Base-by-base conservation (phyloP, 768 basidiomycete species). In the Pulveroboletus sp. region DNA sequence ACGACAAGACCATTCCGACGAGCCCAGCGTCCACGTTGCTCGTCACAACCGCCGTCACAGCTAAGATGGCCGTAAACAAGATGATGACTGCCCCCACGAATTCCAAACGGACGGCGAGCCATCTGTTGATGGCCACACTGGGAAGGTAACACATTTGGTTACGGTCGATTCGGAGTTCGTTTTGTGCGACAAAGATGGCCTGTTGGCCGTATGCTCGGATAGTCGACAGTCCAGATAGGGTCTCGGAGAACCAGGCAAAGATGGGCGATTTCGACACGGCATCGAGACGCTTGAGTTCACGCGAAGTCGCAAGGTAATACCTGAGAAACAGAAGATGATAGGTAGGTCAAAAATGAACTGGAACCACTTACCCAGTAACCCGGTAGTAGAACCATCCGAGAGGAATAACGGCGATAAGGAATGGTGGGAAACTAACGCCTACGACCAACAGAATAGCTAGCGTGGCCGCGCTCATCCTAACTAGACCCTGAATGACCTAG, bases 181-280 rank as follows among this genome's bases (percentile, higher is more conserved):
- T 92, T 32, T 79, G 79, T 9, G 76, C 70, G 16, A 78, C 72
- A 62, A 94, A 94, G 10, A 85, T 69, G 0, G 67, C 40, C 60
- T 90, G 82, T 53, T 90, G 89, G 31, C 73, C 67, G 71, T 86
- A 94, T 0, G 90, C 89, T 0, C 90, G 80, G 57, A 94, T 93
- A 3, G 90, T 93, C 1, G 88, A 82, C 32, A 91, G 67, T 6
- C 92, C 92, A 4, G 79, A 76, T 32, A 84, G 69, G 3, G 80
- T 85, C 63, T 90, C 90, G 2, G 86, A 86, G 63, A 90, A 90
- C 84, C 85, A 88, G 0, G 85, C 86, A 65, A 95, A 94, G 50
- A 98, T 91, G 1, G 94, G 94, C 0, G 90, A 91, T 33, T 89
- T 84, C 6, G 90, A 90, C 21, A 91, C 85, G 1, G 92, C 87